phyloP scores from a whole-genome alignment of 371 early-diverging fungal species.

The Syncephalis fuscata region DNA sequence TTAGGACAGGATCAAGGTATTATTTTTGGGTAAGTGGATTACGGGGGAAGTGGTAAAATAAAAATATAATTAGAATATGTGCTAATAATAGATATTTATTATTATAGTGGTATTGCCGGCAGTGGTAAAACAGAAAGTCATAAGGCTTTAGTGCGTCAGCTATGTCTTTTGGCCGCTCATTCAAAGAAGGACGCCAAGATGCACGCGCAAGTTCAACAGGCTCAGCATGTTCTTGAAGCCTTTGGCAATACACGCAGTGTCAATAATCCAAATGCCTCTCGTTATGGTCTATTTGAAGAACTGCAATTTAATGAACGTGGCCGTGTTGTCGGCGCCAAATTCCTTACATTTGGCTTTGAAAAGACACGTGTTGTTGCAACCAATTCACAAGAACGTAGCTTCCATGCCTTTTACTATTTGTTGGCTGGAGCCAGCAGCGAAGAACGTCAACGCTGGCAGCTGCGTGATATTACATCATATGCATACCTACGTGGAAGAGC shows the following conservation, averaged over 20 bases:
- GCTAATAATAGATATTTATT: neutral
- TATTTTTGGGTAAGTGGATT: slow-evolving; percentile 41
- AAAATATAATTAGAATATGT: neutral
- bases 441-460: slow-evolving; percentile 12
- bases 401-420: slow-evolving; percentile 82
- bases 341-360: slow-evolving; percentile 78
- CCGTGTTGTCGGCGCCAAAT: slow-evolving; percentile 69
- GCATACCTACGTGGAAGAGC: slow-evolving; percentile 13
- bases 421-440: slow-evolving; percentile 28
- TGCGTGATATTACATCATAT: slow-evolving; percentile 3
- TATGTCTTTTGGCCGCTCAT: slow-evolving; percentile 47
- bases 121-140: slow-evolving; percentile 65
- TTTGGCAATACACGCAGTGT: slow-evolving; percentile 60
- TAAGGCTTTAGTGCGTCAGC: slow-evolving; percentile 39
- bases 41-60: too few species aligned
- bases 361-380: slow-evolving; percentile 45
- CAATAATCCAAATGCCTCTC: slow-evolving; percentile 51
- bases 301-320: slow-evolving; percentile 74
- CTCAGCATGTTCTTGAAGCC: slow-evolving; percentile 43
- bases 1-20: slow-evolving; percentile 67
- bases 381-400: slow-evolving; percentile 43
- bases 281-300: slow-evolving; percentile 67
- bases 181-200: slow-evolving; percentile 52
- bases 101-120: slow-evolving; percentile 59
- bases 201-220: slow-evolving; percentile 49